Evolutionary conservation across 768 basidiomycete genomes (phyloP).

Genomic region (Suillus variegatus): DNA sequence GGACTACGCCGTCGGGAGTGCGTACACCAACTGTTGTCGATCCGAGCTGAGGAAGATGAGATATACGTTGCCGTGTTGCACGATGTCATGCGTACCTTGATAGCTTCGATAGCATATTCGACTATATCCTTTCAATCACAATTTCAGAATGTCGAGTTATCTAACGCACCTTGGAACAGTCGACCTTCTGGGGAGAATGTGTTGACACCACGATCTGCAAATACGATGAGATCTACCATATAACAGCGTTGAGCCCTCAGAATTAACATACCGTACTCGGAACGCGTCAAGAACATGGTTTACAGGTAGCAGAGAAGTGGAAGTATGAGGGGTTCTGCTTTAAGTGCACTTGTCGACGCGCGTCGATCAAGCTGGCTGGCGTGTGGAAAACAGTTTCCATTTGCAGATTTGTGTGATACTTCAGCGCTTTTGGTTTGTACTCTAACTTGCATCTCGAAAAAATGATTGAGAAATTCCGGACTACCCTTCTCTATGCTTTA

Average conservation of each 20-base stretch:
- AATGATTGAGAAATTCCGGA: background rate
- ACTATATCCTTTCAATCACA: slow-evolving; percentile 50
- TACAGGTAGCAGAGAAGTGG: slow-evolving; percentile 11
- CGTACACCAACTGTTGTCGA: slow-evolving; percentile 96
- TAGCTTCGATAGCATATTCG: slow-evolving; percentile 99
- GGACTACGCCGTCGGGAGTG: slow-evolving; percentile 86
- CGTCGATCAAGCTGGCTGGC: slow-evolving; percentile 22
- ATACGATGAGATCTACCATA: slow-evolving; percentile 6
- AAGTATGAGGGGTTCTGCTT: slow-evolving; percentile 9
- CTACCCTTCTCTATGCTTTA: background rate
- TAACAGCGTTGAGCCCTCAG: background rate
- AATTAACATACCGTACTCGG: slow-evolving; percentile 75
- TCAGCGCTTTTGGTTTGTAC: background rate
- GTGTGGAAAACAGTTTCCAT: slow-evolving; percentile 34
- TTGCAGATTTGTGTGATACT: background rate
- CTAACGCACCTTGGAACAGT: slow-evolving; percentile 86
- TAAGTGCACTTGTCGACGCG: slow-evolving; percentile 38
- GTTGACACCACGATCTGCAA: slow-evolving; percentile 91
- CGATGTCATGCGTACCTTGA: slow-evolving; percentile 63
- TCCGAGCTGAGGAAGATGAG: slow-evolving; percentile 66
- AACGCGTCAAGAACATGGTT: slow-evolving; percentile 89
- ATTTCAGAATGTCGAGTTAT: slow-evolving; percentile 1
- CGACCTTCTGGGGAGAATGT: slow-evolving; percentile 99
- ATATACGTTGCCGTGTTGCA: background rate
- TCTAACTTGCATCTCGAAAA: background rate